Evolutionary conservation across 2,329 filamentous ascomycete genomes (phyloP).

Genomic region (Grosmannia clavigera): DNA sequence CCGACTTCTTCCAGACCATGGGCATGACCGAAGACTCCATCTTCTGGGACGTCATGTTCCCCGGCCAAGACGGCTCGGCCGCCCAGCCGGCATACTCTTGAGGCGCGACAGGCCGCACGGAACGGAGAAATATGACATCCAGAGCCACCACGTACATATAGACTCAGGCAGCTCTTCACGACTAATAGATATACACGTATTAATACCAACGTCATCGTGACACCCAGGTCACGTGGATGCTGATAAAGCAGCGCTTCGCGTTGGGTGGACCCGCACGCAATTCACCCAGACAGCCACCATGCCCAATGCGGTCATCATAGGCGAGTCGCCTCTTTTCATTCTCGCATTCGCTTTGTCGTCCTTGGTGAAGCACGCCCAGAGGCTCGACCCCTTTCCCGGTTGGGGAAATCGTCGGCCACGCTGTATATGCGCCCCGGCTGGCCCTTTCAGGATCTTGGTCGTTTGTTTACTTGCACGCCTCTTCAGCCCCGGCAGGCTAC

Average conservation of each 20-base stretch:
- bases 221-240: neutral
- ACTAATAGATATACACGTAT: neutral
- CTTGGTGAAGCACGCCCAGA: no score
- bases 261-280: neutral
- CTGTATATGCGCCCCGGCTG: no score
- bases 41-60: slow-evolving; percentile 8
- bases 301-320: neutral
- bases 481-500: no score
- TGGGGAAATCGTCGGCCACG: no score
- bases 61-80: neutral
- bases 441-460: no score
- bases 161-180: neutral
- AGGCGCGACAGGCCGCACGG: neutral
- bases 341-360: no score
- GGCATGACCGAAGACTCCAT: slow-evolving; percentile 7
- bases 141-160: no score
- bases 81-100: neutral
- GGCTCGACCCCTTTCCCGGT: no score
- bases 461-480: no score
- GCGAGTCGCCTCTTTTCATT: neutral
- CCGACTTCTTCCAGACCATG: slow-evolving; percentile 5
- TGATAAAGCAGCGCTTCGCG: neutral
- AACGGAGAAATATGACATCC: neutral
- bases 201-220: neutral
- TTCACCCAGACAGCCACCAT: neutral